Percentiles rank a stretch among this genome's conserved stretches.
These are phyloP conservation scores for Xylaria multiplex DNA, from an alignment of 2,329 filamentous ascomycete genomes.

Conservation along the genomic window DNA sequence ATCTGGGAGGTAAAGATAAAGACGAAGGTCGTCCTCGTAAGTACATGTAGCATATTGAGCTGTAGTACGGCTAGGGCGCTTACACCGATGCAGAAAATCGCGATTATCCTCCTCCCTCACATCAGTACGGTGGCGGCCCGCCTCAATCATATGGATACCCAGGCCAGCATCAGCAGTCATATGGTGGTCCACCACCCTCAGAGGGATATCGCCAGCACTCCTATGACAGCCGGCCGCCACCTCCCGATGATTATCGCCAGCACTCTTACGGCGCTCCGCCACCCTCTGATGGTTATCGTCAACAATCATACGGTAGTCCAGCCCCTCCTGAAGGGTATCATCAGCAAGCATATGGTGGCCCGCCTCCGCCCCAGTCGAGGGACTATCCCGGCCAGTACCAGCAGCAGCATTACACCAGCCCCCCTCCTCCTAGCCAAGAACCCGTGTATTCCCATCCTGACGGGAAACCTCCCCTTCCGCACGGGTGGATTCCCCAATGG, in stretches of 20 bases:
- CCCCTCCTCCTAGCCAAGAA: conserved; percentile 34
- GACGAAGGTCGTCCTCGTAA: conserved; percentile 37
- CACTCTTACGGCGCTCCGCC: conserved; percentile 7
- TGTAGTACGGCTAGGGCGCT: conserved; percentile 3
- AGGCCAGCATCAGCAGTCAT: conserved; percentile 29
- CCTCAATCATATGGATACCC: conserved; percentile 24
- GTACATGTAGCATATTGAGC: conserved; percentile 11
- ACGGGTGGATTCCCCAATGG: conserved; percentile 72
- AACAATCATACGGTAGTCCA: background rate
- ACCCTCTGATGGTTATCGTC: background rate
- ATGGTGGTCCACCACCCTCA: conserved; percentile 18
- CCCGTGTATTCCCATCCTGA: conserved; percentile 50
- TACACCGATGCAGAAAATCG: conserved; percentile 35
- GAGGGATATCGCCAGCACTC: conserved; percentile 19
- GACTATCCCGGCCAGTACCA: conserved; percentile 38
- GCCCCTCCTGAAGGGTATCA: conserved; percentile 1
- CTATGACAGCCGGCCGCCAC: conserved; percentile 13
- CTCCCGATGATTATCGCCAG: background rate
- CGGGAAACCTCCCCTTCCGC: conserved; percentile 62
- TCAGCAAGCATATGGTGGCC: background rate
- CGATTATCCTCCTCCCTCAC: conserved; percentile 41
- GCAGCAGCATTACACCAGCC: conserved; percentile 35
- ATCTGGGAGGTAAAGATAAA: conserved; percentile 44
- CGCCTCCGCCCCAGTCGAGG: conserved; percentile 19
- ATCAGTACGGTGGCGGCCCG: conserved; percentile 40